Evolutionary conservation across 495 filamentous ascomycete species (phyloP), one percentile per base, ranked within the genome.

Genomic region (Rhizodiscina lignyota): DNA sequence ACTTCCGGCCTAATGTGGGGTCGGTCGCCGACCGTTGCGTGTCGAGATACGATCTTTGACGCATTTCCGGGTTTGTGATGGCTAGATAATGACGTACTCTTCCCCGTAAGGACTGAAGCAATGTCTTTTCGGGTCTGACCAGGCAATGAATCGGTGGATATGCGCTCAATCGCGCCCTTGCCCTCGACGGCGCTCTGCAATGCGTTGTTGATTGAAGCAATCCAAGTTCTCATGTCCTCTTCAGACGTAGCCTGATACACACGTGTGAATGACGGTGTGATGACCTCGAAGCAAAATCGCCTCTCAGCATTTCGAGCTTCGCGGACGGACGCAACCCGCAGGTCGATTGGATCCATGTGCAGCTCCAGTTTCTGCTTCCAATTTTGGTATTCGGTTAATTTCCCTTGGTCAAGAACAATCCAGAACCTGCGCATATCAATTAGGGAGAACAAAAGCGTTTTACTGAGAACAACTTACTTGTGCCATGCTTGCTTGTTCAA

Each of bases 401-500:
- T 91, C 3, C 89, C 89, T 56, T 89, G 85, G 51, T 96, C 89
- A 12, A 96, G 67, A 1, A 96, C 91, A 43, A 99, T 87, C 89
- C 89, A 99, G 54, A 93, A 96, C 49, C 86, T 94, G 42, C 33
- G 35, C 19, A 18, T 24, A 26, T 42, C 39, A 42, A 41, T 5
- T 43, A 30, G 12, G 10, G 20, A 26, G 13, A 6, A 13, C 32
- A 12, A 26, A 32, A 3, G 8, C 24, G 17, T 31, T 4, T 1
- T 3, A 20, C 8, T 3, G n/a, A 17, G 23, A 30, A 33, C 1
- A n/a, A 71, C 79, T 54, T 74, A 97, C 87, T 99, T 99, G 50
- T 99, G 89, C 91, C 89, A 97, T 35, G 83, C 86, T 53, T 89
- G 83, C 48, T 96, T 94, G 50, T 94, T 94, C 35, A 97, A 66